Percentiles rank a stretch among this genome's conserved stretches.
phyloP scores from a whole-genome alignment of 495 filamentous ascomycete genomes.

The Staphylotrichum longicolle region DNA sequence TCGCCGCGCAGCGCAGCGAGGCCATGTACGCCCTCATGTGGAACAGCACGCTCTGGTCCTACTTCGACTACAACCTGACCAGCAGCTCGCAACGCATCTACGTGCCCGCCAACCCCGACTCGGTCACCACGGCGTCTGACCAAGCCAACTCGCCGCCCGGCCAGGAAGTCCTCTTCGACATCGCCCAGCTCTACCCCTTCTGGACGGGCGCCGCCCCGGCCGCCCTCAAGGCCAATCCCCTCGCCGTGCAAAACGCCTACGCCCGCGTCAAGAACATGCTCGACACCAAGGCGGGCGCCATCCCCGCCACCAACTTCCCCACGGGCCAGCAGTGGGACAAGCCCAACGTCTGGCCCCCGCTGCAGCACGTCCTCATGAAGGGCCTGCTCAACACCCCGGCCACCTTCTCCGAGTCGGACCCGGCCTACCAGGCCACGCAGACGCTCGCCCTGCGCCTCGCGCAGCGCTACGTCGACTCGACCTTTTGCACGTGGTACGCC shows the following conservation, averaged over 20 bases:
- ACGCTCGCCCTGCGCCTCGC: conserved; percentile 42
- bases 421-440: conserved; percentile 41
- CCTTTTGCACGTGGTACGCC: conserved; percentile 52
- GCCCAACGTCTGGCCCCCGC: conserved; percentile 52
- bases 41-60: conserved; percentile 47
- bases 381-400: conserved; percentile 47
- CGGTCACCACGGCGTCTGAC: conserved; percentile 31
- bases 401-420: conserved; percentile 46
- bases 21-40: conserved; percentile 50
- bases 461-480: conserved; percentile 51
- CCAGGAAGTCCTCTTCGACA: conserved; percentile 41
- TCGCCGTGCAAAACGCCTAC: conserved; percentile 44
- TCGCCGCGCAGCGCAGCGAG: conserved; percentile 40
- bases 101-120: conserved; percentile 39
- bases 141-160: conserved; percentile 37
- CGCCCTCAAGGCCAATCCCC: conserved; percentile 44
- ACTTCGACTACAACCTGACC: conserved; percentile 54
- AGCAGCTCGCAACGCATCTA: conserved; percentile 40
- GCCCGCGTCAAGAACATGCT: conserved; percentile 38
- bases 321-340: conserved; percentile 55
- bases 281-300: conserved; percentile 40
- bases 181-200: conserved; percentile 51
- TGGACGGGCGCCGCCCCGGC: conserved; percentile 51
- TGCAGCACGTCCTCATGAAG: conserved; percentile 49
- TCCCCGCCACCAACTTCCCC: conserved; percentile 45